A percentile compares a stretch with the other conserved stretches of the same genome.
phyloP scores from a whole-genome alignment of 2,329 filamentous ascomycete genomes.

The Aspergillus sp. region DNA sequence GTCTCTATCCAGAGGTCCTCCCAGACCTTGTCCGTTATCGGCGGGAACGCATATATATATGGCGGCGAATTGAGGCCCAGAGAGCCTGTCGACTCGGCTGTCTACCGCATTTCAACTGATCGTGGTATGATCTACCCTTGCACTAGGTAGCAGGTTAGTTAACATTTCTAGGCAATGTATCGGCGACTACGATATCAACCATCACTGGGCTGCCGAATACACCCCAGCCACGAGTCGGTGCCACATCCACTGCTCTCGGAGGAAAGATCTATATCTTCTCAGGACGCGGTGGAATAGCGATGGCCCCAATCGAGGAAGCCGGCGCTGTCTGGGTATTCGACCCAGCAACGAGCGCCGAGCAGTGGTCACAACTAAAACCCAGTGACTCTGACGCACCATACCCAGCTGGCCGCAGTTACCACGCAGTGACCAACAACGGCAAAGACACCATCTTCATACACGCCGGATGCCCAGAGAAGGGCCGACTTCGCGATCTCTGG shows the following conservation, averaged over 20 bases:
- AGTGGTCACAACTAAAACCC: constrained; percentile 67
- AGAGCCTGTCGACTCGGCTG: constrained; percentile 69
- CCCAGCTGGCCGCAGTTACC: constrained; percentile 70
- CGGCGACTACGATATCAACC: constrained; percentile 6
- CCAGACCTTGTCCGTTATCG: constrained; percentile 65
- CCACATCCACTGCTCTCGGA: constrained; percentile 67
- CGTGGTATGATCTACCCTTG: constrained; percentile 9
- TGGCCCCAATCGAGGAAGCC: constrained; percentile 70
- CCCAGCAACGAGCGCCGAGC: constrained; percentile 51
- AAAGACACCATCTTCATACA: constrained; percentile 72
- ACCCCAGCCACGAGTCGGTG: constrained; percentile 69
- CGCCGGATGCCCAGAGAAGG: constrained; percentile 68
- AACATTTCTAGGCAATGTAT: neutral
- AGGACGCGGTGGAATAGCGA: constrained; percentile 68
- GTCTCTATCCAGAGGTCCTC: constrained; percentile 60
- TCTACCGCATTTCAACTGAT: constrained; percentile 63
- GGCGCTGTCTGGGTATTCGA: constrained; percentile 77
- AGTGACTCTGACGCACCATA: constrained; percentile 42
- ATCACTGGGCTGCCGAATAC: constrained; percentile 27
- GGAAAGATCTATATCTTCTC: constrained; percentile 78
- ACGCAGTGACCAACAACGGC: constrained; percentile 61
- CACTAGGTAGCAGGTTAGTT: no score
- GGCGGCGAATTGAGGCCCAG: constrained; percentile 70
- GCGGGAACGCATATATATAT: constrained; percentile 66
- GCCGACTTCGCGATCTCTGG: constrained; percentile 71